A percentile compares a stretch with the other conserved stretches of the same genome.
These are phyloP conservation scores for Puya raimondii DNA, from an alignment of 176 grass and related monocot genomes.

Conservation along the genomic window DNA sequence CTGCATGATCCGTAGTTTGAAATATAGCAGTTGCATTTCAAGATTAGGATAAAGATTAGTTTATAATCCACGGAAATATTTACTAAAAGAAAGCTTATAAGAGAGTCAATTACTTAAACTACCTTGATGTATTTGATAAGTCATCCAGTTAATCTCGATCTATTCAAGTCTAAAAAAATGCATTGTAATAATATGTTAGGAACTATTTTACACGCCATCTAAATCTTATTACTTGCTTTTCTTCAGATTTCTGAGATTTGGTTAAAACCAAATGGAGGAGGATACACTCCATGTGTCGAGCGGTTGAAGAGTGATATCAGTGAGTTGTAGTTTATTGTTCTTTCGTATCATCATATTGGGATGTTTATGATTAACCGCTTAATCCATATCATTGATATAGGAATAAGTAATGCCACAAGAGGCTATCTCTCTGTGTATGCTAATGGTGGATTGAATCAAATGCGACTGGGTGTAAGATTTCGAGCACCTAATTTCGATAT, in stretches of 20 bases:
- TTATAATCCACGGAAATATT: too few relatives aligned
- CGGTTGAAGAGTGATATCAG: not conserved
- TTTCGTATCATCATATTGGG: not conserved
- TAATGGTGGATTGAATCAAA: conserved; percentile 22
- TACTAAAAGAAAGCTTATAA: too few relatives aligned
- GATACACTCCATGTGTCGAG: not conserved
- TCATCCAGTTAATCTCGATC: too few relatives aligned
- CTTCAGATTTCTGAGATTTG: not conserved
- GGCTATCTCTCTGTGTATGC: conserved; percentile 2
- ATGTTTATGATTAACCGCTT: not conserved
- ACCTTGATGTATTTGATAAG: too few relatives aligned
- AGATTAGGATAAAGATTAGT: too few relatives aligned
- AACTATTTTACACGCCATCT: too few relatives aligned
- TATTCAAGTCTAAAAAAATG: too few relatives aligned
- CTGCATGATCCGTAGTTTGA: too few relatives aligned
- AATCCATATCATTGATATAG: not conserved
- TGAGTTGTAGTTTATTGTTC: not conserved
- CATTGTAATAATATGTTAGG: too few relatives aligned
- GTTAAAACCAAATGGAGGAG: not conserved
- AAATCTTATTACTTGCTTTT: not conserved
- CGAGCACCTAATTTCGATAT: not conserved
- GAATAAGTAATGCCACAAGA: conserved; percentile 8
- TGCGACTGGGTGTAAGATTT: conserved; percentile 11
- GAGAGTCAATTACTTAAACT: too few relatives aligned
- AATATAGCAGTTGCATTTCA: too few relatives aligned